Base-by-base conservation (phyloP, 2,329 filamentous ascomycete species). In the Clonostachys sp. region DNA sequence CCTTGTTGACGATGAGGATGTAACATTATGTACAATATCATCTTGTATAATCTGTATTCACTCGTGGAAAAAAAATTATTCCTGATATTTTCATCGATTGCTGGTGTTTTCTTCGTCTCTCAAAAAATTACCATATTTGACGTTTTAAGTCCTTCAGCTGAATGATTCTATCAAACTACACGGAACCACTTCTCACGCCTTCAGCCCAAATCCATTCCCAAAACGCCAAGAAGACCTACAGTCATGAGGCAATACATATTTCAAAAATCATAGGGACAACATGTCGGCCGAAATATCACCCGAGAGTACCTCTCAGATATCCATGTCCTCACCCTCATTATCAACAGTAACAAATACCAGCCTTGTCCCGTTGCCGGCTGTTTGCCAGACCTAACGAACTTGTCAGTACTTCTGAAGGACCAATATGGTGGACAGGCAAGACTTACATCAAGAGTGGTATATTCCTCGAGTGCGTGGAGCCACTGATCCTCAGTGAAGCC, bases 401-500 rank as follows among this genome's bases (percentile, higher is more conserved):
- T 20, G 42, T 18, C 6, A 24, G 34, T 41, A n/a, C 18, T 5
- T 8, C 12, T 39, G 7, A 18, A n/a, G 36, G 12, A 39, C 1
- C 30, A 9, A 2, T 17, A 18, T 24, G 30, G 14, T 34, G 33
- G n/a, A 18, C 41, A 18, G 10, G 38, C 3, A 47, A 61, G 54
- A 86, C 91, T 89, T 75, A 97, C 94, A 74, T 96, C 88, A 51
- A 95, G 72, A 55, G 81, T 75, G 4, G 89, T 85, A 68, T 99
- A 97, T 73, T 96, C 92, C 52, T 96, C 86, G 62, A 99, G 77
- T 17, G 91, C 86, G 56, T 81, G 80, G 60, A 88, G 78, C 72
- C 96, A 91, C 67, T 99, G 91, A 67, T 97, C 90, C 54, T 91
- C 86, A 1, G 92, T 99, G 67, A 96, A 99, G 4, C 94, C 94